phyloP scores from a whole-genome alignment of 495 filamentous ascomycete species.

The Neurospora cerealis region DNA sequence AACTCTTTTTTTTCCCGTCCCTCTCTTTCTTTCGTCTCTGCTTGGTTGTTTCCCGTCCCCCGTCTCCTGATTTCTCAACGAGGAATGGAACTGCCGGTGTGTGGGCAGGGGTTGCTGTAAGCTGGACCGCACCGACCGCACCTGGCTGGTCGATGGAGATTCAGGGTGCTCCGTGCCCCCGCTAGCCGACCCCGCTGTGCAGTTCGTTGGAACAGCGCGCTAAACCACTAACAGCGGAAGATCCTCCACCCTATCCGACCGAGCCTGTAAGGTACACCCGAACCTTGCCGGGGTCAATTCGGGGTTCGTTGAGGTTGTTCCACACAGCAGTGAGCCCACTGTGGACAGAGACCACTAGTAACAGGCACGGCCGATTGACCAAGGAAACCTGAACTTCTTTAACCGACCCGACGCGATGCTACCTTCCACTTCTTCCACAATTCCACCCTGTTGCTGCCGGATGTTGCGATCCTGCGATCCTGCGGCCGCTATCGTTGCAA shows the following conservation, averaged over 20 bases:
- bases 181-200: neutral
- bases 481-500: neutral
- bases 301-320: neutral
- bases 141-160: neutral
- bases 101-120: neutral
- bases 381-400: neutral
- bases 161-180: neutral
- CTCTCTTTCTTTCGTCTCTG: neutral
- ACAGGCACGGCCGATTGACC: neutral
- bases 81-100: neutral
- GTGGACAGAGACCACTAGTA: neutral
- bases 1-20: neutral
- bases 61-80: neutral
- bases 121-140: neutral
- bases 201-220: neutral
- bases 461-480: neutral
- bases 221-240: neutral
- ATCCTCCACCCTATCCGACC: neutral
- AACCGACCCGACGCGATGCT: neutral
- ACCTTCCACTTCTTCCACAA: neutral
- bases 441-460: neutral
- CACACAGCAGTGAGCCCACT: neutral
- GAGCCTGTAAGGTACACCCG: neutral
- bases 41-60: neutral
- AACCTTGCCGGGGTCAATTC: neutral